A percentile compares a stretch with the other conserved stretches of the same genome.
These are phyloP conservation scores for Diplodia mutila DNA, from an alignment of 2,329 filamentous ascomycete genomes.

Conservation along the genomic window DNA sequence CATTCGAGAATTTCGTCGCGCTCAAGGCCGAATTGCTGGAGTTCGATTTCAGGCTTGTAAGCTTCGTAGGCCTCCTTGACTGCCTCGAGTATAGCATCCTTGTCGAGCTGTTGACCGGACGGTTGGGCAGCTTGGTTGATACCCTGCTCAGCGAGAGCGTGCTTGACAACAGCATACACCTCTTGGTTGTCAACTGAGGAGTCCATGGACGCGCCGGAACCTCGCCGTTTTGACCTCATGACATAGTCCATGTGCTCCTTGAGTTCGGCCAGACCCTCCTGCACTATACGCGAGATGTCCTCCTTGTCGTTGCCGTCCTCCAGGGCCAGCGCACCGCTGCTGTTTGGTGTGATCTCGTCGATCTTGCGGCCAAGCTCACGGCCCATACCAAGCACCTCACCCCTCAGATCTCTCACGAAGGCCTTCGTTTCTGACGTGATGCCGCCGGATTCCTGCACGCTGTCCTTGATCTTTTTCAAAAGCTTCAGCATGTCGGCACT, in stretches of 20 bases:
- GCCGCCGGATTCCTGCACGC: conserved; percentile 83
- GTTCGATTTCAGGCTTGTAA: conserved; percentile 90
- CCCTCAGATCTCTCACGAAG: conserved; percentile 83
- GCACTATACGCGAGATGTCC: conserved; percentile 76
- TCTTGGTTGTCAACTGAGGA: conserved; percentile 78
- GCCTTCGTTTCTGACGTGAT: conserved; percentile 92
- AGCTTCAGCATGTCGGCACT: conserved; percentile 80
- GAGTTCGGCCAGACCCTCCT: conserved; percentile 79
- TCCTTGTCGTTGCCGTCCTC: conserved; percentile 56
- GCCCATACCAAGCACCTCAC: conserved; percentile 93
- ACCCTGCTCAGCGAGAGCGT: conserved; percentile 65
- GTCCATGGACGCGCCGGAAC: conserved; percentile 63
- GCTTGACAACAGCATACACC: conserved; percentile 81
- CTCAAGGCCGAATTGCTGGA: conserved; percentile 88
- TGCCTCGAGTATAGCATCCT: conserved; percentile 83
- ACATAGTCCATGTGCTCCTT: conserved; percentile 82
- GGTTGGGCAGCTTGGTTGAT: conserved; percentile 50
- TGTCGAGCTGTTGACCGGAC: conserved; percentile 49
- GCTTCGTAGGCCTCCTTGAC: conserved; percentile 91
- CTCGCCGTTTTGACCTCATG: conserved; percentile 73
- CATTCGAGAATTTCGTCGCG: conserved; percentile 87
- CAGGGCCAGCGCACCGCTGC: conserved; percentile 43
- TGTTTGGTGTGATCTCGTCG: conserved; percentile 66
- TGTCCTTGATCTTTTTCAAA: conserved; percentile 86
- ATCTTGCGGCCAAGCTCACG: conserved; percentile 84